These are phyloP conservation scores for Cladosporium phlei DNA, from an alignment of 2,329 filamentous ascomycete genomes.

Conservation along the genomic window DNA sequence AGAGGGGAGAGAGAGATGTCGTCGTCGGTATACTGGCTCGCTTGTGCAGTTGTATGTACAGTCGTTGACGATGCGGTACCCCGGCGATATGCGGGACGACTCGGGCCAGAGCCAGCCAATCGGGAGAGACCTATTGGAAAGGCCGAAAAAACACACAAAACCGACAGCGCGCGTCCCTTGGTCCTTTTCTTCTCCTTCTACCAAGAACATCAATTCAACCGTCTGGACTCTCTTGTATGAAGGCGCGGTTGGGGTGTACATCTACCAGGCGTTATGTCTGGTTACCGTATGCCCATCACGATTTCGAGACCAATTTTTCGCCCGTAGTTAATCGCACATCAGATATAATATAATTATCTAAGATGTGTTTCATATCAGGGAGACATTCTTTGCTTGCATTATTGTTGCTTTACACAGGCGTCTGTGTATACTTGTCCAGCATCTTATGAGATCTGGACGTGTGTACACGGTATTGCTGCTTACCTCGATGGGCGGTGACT, in stretches of 20 bases:
- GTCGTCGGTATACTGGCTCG: too few relatives aligned
- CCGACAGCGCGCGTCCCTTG: neutral
- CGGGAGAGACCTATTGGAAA: slow-evolving; percentile 2
- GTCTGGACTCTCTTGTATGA: slow-evolving; percentile 28
- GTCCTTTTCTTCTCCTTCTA: slow-evolving; percentile 14
- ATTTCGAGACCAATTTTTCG: slow-evolving; percentile 42
- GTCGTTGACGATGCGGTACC: too few relatives aligned
- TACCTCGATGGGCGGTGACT: too few relatives aligned
- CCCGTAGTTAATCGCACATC: slow-evolving; percentile 53
- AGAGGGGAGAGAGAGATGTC: slow-evolving; percentile 1
- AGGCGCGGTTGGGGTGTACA: slow-evolving; percentile 29
- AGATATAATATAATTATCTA: slow-evolving; percentile 25
- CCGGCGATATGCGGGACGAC: too few relatives aligned
- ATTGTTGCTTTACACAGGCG: too few relatives aligned
- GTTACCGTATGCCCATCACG: slow-evolving; percentile 25
- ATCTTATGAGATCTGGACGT: neutral
- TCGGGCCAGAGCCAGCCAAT: slow-evolving; percentile 18
- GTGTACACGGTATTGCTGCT: too few relatives aligned
- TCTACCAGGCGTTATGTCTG: slow-evolving; percentile 29
- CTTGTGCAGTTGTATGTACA: too few relatives aligned
- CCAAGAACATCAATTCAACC: slow-evolving; percentile 19
- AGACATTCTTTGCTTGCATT: slow-evolving; percentile 9
- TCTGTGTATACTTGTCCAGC: neutral
- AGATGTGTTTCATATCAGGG: slow-evolving; percentile 53
- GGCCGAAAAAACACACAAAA: slow-evolving; percentile 1